Conservation (phyloP, 176 grass and related monocot species). For the Hyparrhenia diplandra region DNA sequence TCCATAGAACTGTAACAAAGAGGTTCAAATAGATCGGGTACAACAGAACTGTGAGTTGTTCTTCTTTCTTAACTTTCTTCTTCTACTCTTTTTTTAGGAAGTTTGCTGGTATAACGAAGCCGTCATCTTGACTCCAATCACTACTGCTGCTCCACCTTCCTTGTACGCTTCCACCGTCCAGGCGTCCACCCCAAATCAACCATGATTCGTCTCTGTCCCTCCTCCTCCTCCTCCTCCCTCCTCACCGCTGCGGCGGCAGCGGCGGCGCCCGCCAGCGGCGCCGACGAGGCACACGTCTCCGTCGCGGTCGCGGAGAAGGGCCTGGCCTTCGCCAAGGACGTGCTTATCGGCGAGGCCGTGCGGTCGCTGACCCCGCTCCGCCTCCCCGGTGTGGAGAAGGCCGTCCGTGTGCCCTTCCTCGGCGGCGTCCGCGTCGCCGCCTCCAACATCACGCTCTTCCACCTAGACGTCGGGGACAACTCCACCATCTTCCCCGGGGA, state of each 20-base stretch:
- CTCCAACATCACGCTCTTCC: constrained; percentile 64
- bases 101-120: background rate
- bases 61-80: too few relatives aligned
- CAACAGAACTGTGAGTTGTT: too few relatives aligned
- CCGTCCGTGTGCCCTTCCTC: constrained; percentile 56
- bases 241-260: background rate
- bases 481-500: constrained; percentile 48
- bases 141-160: background rate
- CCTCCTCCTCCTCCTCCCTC: constrained; percentile 13
- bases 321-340: constrained; percentile 65
- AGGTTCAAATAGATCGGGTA: too few relatives aligned
- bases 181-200: background rate
- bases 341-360: constrained; percentile 61
- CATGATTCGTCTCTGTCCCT: constrained; percentile 25
- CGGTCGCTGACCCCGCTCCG: constrained; percentile 62
- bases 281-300: constrained; percentile 44
- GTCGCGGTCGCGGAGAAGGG: constrained; percentile 57
- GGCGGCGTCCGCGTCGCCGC: constrained; percentile 47
- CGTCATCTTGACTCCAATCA: background rate
- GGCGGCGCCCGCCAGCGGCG: background rate
- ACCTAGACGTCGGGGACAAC: constrained; percentile 56
- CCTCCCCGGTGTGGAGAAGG: constrained; percentile 65
- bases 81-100: background rate
- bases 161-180: constrained; percentile 5
- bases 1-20: too few relatives aligned